Base-by-base conservation (phyloP, 805 yeast species). In the Cyberlindnera maclurae region DNA sequence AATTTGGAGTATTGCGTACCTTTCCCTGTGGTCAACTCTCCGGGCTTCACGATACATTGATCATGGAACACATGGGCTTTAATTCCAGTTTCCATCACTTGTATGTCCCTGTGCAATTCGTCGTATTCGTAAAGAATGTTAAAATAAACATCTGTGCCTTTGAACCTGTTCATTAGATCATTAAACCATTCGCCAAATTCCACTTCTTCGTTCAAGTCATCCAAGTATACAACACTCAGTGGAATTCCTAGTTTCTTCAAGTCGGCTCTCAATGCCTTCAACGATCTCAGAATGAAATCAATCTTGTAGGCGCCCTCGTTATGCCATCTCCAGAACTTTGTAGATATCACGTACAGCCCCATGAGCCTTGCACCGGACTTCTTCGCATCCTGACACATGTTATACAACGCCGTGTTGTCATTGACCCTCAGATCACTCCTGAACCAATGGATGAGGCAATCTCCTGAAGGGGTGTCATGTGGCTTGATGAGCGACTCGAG, bases 1-100 rank as follows among this genome's bases (percentile, higher is more conserved):
- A 70, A 71, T 10, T 68, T 69, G 2, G 72, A 63, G 38, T 65
- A 71, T 34, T 62, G 69, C 1, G 68, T 60, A 1, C 71, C 72
- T 44, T 64, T 66, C 27, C 65, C 63, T 0, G 75, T 63, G 6
- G 51, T 55, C 27, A 71, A 48, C 12, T 44, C 49, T 2, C 68
- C 64, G 0, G 75, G 75, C 10, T 50, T 47, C 12, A 70, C 67
- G 10, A 68, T 59, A 40, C 75, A 70, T 13, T 61, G 54, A 47
- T 70, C 71, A 49, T 71, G 75, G 38, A 34, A 53, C 4, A 44
- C 38, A 5, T 47, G 36, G n/a, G 44, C 34, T 12, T 44, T 45
- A 15, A 57, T 31, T 1, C 33, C 33, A 1, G 43, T 37, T 39
- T 45, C 30, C 15, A 50, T 40, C 3, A 57, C 36, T 3, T 49